phyloP scores from a whole-genome alignment of 768 basidiomycete species.

The Sporobolomyces phaffii region DNA sequence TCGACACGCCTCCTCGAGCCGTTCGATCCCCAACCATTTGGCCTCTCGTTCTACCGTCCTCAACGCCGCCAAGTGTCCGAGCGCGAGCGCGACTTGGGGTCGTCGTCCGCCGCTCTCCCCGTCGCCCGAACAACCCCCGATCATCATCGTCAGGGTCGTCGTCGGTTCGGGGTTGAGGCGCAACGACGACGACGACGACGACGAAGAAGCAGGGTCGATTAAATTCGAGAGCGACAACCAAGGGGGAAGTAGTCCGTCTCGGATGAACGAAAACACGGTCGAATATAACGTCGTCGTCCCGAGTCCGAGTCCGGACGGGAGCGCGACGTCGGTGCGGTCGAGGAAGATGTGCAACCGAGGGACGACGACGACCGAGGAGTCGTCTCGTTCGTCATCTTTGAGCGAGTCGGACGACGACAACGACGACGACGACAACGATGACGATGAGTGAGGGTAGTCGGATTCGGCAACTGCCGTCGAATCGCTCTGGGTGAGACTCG shows the following conservation, averaged over 20 bases:
- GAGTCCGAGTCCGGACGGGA: background rate
- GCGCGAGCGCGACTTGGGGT: background rate
- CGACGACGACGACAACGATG: too few relatives aligned
- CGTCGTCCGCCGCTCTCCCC: background rate
- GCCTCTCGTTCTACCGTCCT: constrained; percentile 3
- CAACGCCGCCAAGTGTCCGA: background rate
- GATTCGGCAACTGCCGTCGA: background rate
- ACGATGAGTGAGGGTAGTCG: background rate
- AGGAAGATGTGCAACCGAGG: constrained; percentile 16
- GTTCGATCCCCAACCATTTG: background rate
- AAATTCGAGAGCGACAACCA: too few relatives aligned
- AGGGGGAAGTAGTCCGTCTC: background rate
- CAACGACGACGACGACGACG: too few relatives aligned
- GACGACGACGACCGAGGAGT: background rate
- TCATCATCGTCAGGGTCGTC: background rate
- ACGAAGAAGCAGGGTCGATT: too few relatives aligned
- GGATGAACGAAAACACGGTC: constrained; percentile 12
- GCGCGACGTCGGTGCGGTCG: constrained; percentile 14
- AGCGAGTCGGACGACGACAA: background rate
- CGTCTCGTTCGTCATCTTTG: background rate
- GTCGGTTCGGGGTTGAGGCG: background rate
- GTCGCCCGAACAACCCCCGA: background rate
- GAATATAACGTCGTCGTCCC: constrained; percentile 11
- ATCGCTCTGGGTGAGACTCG: background rate
- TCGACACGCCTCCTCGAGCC: background rate